phyloP scores from a whole-genome alignment of 805 yeast species.

The Wickerhamomyces pijperi region DNA sequence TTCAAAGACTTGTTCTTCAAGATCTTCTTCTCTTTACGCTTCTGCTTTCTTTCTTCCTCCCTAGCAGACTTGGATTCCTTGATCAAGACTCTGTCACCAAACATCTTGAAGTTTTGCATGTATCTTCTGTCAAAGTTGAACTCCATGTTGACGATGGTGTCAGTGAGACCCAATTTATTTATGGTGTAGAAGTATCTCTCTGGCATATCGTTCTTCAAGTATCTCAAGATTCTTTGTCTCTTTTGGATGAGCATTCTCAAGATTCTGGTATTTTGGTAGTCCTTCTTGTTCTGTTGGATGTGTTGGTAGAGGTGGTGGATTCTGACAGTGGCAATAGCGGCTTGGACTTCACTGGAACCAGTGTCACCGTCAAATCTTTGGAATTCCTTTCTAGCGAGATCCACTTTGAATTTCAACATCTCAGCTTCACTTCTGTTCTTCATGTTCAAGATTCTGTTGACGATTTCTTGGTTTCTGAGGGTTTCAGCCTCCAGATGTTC shows the following conservation, averaged over 20 bases:
- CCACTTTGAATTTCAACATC: constrained; percentile 43
- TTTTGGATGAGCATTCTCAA: constrained; percentile 81
- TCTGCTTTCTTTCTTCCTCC: constrained; percentile 34
- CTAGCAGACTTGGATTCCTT: constrained; percentile 40
- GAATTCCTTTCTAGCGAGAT: constrained; percentile 69
- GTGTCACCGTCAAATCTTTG: constrained; percentile 81
- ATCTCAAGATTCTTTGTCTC: constrained; percentile 74
- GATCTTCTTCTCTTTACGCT: constrained; percentile 34
- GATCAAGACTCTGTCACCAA: constrained; percentile 63
- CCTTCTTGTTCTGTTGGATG: constrained; percentile 59
- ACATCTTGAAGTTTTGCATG: constrained; percentile 66
- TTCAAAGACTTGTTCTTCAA: constrained; percentile 18
- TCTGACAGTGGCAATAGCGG: constrained; percentile 76
- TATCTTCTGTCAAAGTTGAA: constrained; percentile 72
- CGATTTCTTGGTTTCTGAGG: constrained; percentile 52
- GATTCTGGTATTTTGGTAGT: constrained; percentile 53
- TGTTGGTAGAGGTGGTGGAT: constrained; percentile 74
- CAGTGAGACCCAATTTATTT: constrained; percentile 79
- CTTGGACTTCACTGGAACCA: constrained; percentile 93
- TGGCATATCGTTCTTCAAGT: constrained; percentile 72
- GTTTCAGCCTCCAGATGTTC: constrained; percentile 26
- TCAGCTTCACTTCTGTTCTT: constrained; percentile 58
- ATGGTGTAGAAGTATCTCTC: constrained; percentile 78
- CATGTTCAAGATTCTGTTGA: constrained; percentile 61
- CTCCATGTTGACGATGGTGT: constrained; percentile 65